Evolutionary conservation across 148 eudicot genomes (phyloP).

Genomic region (Tetragonia tetragonoides): DNA sequence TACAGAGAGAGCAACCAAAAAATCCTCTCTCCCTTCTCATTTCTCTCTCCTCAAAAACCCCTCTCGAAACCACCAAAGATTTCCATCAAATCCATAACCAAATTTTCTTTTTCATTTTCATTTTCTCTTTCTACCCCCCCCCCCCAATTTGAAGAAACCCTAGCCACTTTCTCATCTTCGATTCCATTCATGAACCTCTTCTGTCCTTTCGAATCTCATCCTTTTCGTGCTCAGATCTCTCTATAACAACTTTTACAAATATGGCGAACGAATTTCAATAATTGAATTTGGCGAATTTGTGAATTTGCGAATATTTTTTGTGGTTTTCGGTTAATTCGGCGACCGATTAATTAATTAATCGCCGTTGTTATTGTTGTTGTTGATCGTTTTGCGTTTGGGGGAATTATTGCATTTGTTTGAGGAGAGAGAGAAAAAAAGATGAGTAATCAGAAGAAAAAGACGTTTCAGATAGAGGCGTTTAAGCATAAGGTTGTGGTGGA

Average conservation of each 20-base stretch:
- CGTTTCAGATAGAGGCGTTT: constrained; percentile 78
- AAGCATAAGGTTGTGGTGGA: constrained; percentile 76
- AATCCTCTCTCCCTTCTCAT: neutral
- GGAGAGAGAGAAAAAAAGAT: constrained; percentile 25
- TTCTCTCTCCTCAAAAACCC: neutral
- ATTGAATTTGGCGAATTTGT: neutral
- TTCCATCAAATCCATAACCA: neutral
- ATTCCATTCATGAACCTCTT: neutral
- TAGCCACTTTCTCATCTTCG: neutral
- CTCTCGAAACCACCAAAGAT: neutral
- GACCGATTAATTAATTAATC: too few species aligned
- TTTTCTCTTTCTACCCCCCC: neutral
- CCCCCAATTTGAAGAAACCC: constrained; percentile 28
- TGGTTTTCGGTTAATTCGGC: too few species aligned
- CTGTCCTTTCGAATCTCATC: constrained; percentile 2
- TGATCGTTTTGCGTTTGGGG: neutral
- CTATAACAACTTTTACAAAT: neutral
- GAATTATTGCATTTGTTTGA: neutral
- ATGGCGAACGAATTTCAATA: neutral
- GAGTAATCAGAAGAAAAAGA: constrained; percentile 69
- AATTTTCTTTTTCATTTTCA: neutral
- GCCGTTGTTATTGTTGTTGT: neutral
- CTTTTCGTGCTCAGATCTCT: constrained; percentile 17
- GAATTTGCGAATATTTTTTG: neutral
- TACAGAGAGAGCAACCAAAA: neutral